Conservation (phyloP, 2,329 filamentous ascomycete species). For the Endoconidiophora polonica region DNA sequence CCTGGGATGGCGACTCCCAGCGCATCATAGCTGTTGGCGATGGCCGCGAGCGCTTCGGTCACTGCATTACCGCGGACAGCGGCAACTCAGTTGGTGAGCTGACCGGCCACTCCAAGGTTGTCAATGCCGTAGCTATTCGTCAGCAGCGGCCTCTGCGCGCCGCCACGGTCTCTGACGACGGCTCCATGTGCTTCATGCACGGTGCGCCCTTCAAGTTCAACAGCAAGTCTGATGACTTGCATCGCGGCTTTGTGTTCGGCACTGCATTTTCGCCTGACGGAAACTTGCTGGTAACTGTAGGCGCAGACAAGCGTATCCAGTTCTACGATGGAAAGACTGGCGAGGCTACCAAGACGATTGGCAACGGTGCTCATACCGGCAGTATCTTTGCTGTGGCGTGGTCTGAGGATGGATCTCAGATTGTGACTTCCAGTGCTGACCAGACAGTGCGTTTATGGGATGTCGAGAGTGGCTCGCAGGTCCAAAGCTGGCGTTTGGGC, state of each 20-base stretch:
- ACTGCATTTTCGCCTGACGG: constrained; percentile 85
- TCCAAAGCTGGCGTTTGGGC: constrained; percentile 75
- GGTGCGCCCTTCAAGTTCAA: constrained; percentile 94
- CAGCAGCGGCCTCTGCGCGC: constrained; percentile 82
- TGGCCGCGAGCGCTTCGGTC: constrained; percentile 81
- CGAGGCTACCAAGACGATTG: constrained; percentile 60
- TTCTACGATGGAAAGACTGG: constrained; percentile 95
- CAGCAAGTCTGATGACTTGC: constrained; percentile 58
- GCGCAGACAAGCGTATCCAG: constrained; percentile 83
- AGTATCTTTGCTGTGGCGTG: constrained; percentile 88
- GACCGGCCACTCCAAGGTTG: constrained; percentile 71
- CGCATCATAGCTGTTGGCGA: constrained; percentile 92
- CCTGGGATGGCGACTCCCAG: constrained; percentile 94
- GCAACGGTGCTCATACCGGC: constrained; percentile 68
- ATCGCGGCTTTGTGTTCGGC: constrained; percentile 79
- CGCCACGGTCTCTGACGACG: constrained; percentile 81
- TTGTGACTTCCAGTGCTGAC: constrained; percentile 86
- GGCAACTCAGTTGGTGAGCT: constrained; percentile 95
- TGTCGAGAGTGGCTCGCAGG: constrained; percentile 55
- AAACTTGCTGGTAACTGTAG: constrained; percentile 64
- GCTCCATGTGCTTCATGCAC: constrained; percentile 78
- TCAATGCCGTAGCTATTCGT: constrained; percentile 82
- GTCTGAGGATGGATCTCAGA: constrained; percentile 67
- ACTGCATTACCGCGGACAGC: constrained; percentile 87
- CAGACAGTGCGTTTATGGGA: constrained; percentile 95